Evolutionary conservation across 352 stramenopile genomes (phyloP).

Genomic region (Phytophthora constricta): DNA sequence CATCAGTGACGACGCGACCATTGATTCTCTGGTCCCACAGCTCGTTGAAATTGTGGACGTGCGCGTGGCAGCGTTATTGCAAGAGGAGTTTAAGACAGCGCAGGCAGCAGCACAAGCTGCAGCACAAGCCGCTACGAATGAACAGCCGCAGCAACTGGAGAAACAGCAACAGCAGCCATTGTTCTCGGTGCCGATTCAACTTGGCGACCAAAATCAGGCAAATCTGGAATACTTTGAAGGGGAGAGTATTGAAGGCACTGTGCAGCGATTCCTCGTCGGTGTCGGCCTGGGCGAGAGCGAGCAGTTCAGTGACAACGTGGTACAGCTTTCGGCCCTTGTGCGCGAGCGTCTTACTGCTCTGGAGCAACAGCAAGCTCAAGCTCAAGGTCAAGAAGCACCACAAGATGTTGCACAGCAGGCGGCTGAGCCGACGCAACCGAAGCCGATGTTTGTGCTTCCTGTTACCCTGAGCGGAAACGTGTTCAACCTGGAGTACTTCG

Average conservation of each 20-base stretch:
- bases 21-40: slow-evolving; percentile 55
- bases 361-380: slow-evolving; percentile 26
- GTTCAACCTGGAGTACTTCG: slow-evolving; percentile 75
- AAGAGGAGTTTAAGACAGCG: slow-evolving; percentile 39
- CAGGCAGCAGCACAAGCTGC: slow-evolving; percentile 8
- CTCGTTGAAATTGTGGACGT: slow-evolving; percentile 67
- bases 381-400: slow-evolving; percentile 9
- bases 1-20: slow-evolving; percentile 45
- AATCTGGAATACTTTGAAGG: slow-evolving; percentile 76
- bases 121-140: slow-evolving; percentile 1
- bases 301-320: slow-evolving; percentile 49
- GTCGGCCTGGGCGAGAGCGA: slow-evolving; percentile 56
- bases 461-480: slow-evolving; percentile 60
- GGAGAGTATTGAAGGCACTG: slow-evolving; percentile 70
- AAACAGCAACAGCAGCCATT: slow-evolving; percentile 39
- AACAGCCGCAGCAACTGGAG: slow-evolving; percentile 18
- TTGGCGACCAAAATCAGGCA: slow-evolving; percentile 55
- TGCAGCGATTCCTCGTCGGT: slow-evolving; percentile 63
- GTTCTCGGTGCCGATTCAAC: slow-evolving; percentile 54
- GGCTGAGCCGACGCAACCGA: slow-evolving; percentile 23
- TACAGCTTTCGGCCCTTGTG: slow-evolving; percentile 50
- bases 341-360: slow-evolving; percentile 35
- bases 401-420: slow-evolving; percentile 6
- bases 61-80: slow-evolving; percentile 50
- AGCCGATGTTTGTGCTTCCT: slow-evolving; percentile 61